phyloP scores from a whole-genome alignment of 768 basidiomycete genomes.

The Favolaschia claudopus region DNA sequence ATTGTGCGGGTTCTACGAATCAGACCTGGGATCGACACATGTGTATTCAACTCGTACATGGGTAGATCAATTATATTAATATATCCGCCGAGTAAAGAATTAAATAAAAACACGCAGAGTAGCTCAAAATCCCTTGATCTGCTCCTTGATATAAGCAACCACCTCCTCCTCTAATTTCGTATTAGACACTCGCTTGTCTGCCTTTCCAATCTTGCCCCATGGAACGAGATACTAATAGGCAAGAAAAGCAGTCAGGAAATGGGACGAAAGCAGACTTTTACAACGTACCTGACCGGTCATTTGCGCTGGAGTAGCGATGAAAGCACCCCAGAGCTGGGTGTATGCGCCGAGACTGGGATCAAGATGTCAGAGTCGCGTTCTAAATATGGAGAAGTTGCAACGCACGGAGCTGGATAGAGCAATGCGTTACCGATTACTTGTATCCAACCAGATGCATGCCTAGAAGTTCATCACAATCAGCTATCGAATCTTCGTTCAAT shows the following conservation, averaged over 20 bases:
- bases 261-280: no score
- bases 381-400: neutral
- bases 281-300: conserved; percentile 10
- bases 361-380: neutral
- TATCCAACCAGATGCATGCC: neutral
- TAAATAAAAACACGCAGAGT: no score
- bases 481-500: neutral
- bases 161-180: conserved; percentile 41
- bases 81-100: no score
- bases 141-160: conserved; percentile 18
- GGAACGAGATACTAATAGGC: conserved; percentile 41
- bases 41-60: no score
- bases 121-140: conserved; percentile 6
- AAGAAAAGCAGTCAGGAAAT: neutral
- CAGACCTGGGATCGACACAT: no score
- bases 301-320: conserved; percentile 3
- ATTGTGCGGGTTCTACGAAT: no score
- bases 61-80: no score
- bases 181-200: conserved; percentile 33
- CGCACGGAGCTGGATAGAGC: conserved; percentile 8
- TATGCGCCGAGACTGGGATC: conserved; percentile 9
- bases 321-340: conserved; percentile 12
- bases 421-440: neutral
- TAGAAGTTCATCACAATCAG: neutral
- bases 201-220: conserved; percentile 39